Conservation (phyloP, 305 asterid genomes). For the Fraxinus ornus region DNA sequence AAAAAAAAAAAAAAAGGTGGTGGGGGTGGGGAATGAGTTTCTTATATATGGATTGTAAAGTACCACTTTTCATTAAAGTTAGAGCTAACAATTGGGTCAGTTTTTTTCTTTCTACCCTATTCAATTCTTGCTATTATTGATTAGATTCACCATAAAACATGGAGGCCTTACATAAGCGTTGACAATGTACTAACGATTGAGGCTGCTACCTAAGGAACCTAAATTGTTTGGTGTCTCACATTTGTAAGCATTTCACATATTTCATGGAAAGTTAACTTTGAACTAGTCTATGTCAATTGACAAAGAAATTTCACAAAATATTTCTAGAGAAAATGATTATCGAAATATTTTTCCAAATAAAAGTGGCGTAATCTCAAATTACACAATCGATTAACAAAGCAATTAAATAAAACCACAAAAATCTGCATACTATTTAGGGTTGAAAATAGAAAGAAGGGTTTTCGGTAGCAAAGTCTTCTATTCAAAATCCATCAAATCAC, state of each 20-base stretch:
- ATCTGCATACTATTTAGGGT: not conserved
- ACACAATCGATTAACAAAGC: not conserved
- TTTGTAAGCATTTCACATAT: not conserved
- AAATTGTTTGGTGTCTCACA: slow-evolving; percentile 11
- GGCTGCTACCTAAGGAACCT: slow-evolving; percentile 5
- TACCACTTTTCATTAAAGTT: not conserved
- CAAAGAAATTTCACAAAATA: not conserved
- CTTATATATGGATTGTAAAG: not conserved
- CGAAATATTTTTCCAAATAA: not conserved
- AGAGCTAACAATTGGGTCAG: not conserved
- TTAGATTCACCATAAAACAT: not conserved
- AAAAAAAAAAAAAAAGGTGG: too few relatives aligned
- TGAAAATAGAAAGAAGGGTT: not conserved
- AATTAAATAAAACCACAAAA: not conserved
- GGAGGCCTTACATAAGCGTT: not conserved
- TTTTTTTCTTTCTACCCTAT: not conserved
- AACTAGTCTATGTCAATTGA: not conserved
- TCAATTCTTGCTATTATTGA: not conserved
- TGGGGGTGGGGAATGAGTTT: not conserved
- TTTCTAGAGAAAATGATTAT: not conserved
- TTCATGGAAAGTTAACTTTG: not conserved
- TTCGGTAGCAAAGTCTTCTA: not conserved
- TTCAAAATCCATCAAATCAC: not conserved
- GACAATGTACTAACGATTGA: not conserved
- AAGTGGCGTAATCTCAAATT: too few relatives aligned